Evolutionary conservation across 805 yeast species (phyloP), one percentile per base, ranked within the genome.

Genomic region (Phaffomyces antillensis): DNA sequence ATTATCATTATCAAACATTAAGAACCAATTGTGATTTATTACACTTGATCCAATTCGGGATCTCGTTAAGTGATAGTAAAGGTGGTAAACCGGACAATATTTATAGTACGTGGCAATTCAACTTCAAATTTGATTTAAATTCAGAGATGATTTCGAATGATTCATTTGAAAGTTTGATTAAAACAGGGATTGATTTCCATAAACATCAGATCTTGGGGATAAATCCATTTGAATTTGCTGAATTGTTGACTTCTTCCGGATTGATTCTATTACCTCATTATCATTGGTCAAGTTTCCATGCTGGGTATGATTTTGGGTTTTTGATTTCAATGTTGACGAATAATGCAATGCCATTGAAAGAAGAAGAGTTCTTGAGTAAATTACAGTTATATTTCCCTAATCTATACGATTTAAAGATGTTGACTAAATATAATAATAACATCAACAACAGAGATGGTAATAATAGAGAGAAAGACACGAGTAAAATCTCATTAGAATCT

Each of bases 231-330:
- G 82, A 79, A 46, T 90, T 93, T 68, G 87, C 96, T 13, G 95
- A 88, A 63, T 68, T 85, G 44, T 70, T 93, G 58, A 84, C 83
- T 48, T 87, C 86, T 47, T 84, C 95, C 40, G 99, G 99, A 0
- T 69, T 93, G 51, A 76, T 90, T 33, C 68, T 93, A 55, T 81
- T 86, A 54, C 53, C 63, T 17, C 58, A 64, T 35, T 77, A 87
- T 39, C 79, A 82, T 42, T 93, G 99, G 99, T 73, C 88, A 42
- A 83, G 96, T 49, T 93, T 84, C 66, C 97, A 93, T 62, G 82
- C 81, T 2, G 99, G 98, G 12, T 93, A 93, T 64, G 99, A 93
- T 63, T 76, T 90, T 60, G 99, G 98, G 2, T 90, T 90, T 62
- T 69, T 93, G 48, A 67, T 89, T 15, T 79, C 95, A 40, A 71